Evolutionary conservation across 176 grass and related monocot genomes (phyloP), one percentile per base, ranked within the genome.

Genomic region (Neostapfia colusana): DNA sequence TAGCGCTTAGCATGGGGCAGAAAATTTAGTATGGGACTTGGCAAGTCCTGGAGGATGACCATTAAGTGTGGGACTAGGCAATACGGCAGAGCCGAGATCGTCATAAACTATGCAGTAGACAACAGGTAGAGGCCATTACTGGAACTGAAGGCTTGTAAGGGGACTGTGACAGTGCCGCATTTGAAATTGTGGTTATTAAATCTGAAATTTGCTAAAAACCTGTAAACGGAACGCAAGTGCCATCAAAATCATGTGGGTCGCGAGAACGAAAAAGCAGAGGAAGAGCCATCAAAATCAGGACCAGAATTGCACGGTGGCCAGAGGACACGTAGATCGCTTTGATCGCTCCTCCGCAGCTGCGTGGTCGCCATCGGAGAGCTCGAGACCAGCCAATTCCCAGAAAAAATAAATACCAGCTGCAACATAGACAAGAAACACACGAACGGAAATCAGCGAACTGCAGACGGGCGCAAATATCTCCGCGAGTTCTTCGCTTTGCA

Each of bases 1-100:
- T 85, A 70, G 70, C 17, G 37, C 17, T 65, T 39, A 31, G 70
- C 54, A 65, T 65, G 57, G 37, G 86, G 55, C 76, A 18, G 54
- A 5, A 0, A 46, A 31, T 14, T 28, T 48, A 15, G 13, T 18
- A 8, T 54, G 38, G 48, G 24, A n/a, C n/a, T n/a, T n/a, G n/a
- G n/a, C n/a, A n/a, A 57, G 51, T 53, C 41, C 15, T 9, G 25
- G 14, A 43, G 13, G 10, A 10, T 21, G 76, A 44, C 75, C 69
- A 64, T 67, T 79, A 50, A 26, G 18, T 46, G n/a, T 2, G 60
- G 10, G 60, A 24, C 65, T 15, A 8, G 79, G 20, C 63, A 64
- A 48, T 27, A 10, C 35, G 53, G 20, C 62, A 44, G 36, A 44
- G 36, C 26, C 4, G 27, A 24, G 15, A 28, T 27, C 20, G 40